A percentile compares a stretch with the other conserved stretches of the same genome.
Conservation (phyloP, 495 filamentous ascomycete genomes). For the Hypoxylon lenormandii region DNA sequence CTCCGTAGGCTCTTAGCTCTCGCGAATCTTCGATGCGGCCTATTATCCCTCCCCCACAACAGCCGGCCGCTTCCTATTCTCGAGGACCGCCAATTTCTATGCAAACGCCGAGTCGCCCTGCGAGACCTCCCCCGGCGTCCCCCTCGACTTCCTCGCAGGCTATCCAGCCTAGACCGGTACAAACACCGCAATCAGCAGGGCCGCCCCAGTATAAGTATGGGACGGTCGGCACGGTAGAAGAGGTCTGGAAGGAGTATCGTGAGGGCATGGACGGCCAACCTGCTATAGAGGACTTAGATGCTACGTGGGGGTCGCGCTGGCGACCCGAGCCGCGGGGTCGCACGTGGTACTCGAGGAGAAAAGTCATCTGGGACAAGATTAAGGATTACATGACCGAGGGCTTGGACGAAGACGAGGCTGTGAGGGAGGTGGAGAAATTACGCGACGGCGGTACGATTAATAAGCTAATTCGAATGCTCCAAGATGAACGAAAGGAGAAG, state of each 20-base stretch:
- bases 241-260: slow-evolving; percentile 54
- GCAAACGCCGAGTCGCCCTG: slow-evolving; percentile 48
- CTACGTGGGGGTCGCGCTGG: slow-evolving; percentile 52
- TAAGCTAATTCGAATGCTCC: slow-evolving; percentile 52
- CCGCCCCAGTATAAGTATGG: slow-evolving; percentile 52
- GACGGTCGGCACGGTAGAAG: slow-evolving; percentile 50
- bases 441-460: slow-evolving; percentile 53
- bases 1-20: slow-evolving; percentile 43
- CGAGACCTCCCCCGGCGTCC: slow-evolving; percentile 43
- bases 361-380: slow-evolving; percentile 55
- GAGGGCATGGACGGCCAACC: slow-evolving; percentile 52
- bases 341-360: slow-evolving; percentile 54
- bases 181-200: slow-evolving; percentile 41
- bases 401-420: slow-evolving; percentile 49
- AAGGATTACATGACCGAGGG: slow-evolving; percentile 51
- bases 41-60: slow-evolving; percentile 44
- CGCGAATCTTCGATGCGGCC: slow-evolving; percentile 44
- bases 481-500: slow-evolving; percentile 52
- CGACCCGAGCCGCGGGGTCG: slow-evolving; percentile 52
- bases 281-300: slow-evolving; percentile 51
- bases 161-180: slow-evolving; percentile 35
- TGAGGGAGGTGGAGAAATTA: slow-evolving; percentile 50
- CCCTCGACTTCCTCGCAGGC: slow-evolving; percentile 37
- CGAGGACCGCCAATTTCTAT: slow-evolving; percentile 44
- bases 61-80: slow-evolving; percentile 43